A percentile compares a stretch with the other conserved stretches of the same genome.
Conservation (phyloP, 345 rosid genomes). For the Linum lewisii region DNA sequence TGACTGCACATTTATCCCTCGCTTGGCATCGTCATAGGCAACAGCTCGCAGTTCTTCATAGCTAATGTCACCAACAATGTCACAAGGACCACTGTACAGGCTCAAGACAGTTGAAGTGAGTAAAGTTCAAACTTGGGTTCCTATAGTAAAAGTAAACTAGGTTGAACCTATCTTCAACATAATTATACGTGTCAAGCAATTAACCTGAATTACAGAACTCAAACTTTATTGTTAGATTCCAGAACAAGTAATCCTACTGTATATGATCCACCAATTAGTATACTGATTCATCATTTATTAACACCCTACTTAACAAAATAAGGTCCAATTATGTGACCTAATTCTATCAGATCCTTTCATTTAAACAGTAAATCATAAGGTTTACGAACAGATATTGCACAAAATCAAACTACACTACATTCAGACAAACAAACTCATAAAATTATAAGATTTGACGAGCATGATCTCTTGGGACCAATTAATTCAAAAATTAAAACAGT, state of each 20-base stretch:
- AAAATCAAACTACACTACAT: no score
- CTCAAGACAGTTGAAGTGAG: neutral
- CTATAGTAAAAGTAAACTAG: neutral
- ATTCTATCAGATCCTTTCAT: no score
- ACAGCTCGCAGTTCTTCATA: conserved; percentile 71
- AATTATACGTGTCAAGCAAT: neutral
- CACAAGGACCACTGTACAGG: conserved; percentile 55
- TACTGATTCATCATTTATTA: neutral
- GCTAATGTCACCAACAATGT: conserved; percentile 62
- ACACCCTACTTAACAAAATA: no score
- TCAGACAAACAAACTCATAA: no score
- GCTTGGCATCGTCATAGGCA: conserved; percentile 74
- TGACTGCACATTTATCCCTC: conserved; percentile 61
- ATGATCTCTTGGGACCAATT: no score
- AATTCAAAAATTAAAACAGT: no score
- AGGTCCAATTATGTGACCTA: no score
- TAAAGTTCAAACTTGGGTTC: neutral
- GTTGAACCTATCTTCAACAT: neutral
- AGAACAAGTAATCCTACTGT: no score
- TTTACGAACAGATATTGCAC: no score
- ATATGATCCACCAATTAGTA: conserved; percentile 1
- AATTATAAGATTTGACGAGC: no score
- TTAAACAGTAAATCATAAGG: no score
- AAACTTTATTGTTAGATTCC: neutral
- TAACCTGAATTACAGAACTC: neutral